Evolutionary conservation across 345 rosid genomes (phyloP), one percentile per base, ranked within the genome.

Genomic region (Aquilaria sinensis): DNA sequence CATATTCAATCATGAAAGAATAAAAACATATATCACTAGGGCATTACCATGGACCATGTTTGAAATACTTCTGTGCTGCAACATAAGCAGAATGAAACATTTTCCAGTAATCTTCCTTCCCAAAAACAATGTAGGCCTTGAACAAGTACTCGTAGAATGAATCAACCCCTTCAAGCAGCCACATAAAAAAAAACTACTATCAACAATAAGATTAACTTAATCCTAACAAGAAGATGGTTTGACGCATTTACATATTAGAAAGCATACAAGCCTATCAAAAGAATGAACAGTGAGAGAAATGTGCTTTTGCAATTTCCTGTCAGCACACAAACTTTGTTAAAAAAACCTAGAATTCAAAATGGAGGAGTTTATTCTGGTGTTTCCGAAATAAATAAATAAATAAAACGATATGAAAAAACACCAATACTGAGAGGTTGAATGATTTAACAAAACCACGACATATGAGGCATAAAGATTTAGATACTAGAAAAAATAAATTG

Each of bases 41-140:
- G 60, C 66, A 71, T 56, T 92, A 89, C 98, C 98, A 90, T 59
- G 94, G 87, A 70, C 98, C 98, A 43, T 93, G 80, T 81, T 88
- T 86, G 80, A 90, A 93, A 74, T 90, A 78, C 63, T 90, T 93
- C 86, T 93, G 98, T 64, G 81, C 96, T 33, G 87, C 96, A 30
- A 85, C 74, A 88, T 93, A 93, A 48, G 97, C 97, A 51, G 96
- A 76, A 66, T 81, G 89, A 81, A 93, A 93, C 97, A 93, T 93
- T 74, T 73, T 85, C 98, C 98, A 93, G 61, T 82, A 84, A 63
- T 90, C 98, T 70, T 89, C 97, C 83, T 93, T 93, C 51, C 98
- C 98, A 7, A 90, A 93, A 62, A 90, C 93, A 73, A 93, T 81
- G 77, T 87, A 79, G 69, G 97, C 98, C 78, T 93, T 93, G 79